Base-by-base conservation (phyloP, 1,284 basidiomycete species). In the Ceratobasidium sp. region DNA sequence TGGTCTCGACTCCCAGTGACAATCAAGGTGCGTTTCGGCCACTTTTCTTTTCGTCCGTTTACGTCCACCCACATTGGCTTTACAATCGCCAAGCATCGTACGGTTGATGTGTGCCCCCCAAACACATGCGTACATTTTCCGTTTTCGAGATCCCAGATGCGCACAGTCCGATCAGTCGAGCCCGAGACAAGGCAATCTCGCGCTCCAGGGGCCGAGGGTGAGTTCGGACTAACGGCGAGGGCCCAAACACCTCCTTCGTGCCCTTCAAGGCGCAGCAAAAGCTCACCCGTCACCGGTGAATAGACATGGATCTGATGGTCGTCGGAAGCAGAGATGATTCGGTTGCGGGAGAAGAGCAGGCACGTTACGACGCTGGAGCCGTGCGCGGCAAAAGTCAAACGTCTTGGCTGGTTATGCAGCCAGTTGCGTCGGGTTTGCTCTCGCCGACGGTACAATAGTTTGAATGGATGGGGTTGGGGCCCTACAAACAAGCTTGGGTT, bases 221-320 rank as follows among this genome's bases (percentile, higher is more conserved):
- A 61, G 43, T 65, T 73, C 10, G 74, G 74, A 36, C 67, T 71
- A 1, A 91, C 89, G 1, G 92, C 91, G 23, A 98, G 84, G 8
- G 96, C 96, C 96, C 96, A 98, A 1, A 98, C 94, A 39, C 96
- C 96, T 50, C 96, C 96, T 78, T 96, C 92, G 78, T 98, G 96
- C 1, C 96, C 96, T 72, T 92, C 86, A 23, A 98, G 85, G 0
- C 89, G 87, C 65, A 87, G 88, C 4, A 91, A 81, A 28, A 93
- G 85, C 58, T 88, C 85, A 5, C 96, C 96, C 0, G 91, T 93
- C 28, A 85, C 80, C 18, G 94, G 94, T 30, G 90, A 91, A 80
- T 96, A 97, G 57, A 97, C 89, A 79, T 96, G 92, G 77, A 98
- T 97, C 3, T 93, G 93, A 78, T 96, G 93, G 80, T 94, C 93